These are phyloP conservation scores for Multifurca ochricompacta DNA, from an alignment of 768 basidiomycete genomes.

Conservation along the genomic window DNA sequence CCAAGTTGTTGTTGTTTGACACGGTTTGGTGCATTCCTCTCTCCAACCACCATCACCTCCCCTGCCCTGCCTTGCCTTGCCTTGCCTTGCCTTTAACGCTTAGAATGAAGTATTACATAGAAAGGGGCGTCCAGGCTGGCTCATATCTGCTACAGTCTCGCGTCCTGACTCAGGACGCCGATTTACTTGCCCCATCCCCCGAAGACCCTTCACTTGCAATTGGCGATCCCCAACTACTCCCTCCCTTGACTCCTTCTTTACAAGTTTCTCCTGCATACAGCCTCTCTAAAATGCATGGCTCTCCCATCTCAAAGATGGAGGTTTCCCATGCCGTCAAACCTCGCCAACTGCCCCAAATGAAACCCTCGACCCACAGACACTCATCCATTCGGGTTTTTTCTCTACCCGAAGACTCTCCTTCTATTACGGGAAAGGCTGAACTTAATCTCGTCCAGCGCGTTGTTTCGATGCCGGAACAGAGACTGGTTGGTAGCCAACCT, in stretches of 20 bases:
- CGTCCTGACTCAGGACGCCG: neutral
- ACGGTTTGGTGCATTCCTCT: neutral
- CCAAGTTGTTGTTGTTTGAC: slow-evolving; percentile 4
- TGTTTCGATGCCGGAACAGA: slow-evolving; percentile 21
- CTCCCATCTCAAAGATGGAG: neutral
- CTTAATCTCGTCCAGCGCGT: slow-evolving; percentile 3
- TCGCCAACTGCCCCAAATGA: slow-evolving; percentile 16
- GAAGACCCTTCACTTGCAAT: neutral
- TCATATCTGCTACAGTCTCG: neutral
- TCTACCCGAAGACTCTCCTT: slow-evolving; percentile 16
- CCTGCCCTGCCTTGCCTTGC: neutral
- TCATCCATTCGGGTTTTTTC: slow-evolving; percentile 15
- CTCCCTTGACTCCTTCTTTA: neutral
- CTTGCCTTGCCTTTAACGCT: neutral
- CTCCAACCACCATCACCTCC: slow-evolving; percentile 1
- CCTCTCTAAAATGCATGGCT: neutral
- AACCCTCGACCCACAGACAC: slow-evolving; percentile 4
- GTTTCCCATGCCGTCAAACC: slow-evolving; percentile 7
- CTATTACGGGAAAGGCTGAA: neutral
- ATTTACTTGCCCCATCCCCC: neutral
- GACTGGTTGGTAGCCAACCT: neutral
- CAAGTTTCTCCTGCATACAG: slow-evolving; percentile 19
- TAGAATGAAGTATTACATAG: slow-evolving; percentile 13
- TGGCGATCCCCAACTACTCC: neutral
- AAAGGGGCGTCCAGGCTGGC: slow-evolving; percentile 20